Evolutionary conservation across 768 basidiomycete species (phyloP), one percentile per base, ranked within the genome.

Genomic region (Symmetrospora coprosmae): DNA sequence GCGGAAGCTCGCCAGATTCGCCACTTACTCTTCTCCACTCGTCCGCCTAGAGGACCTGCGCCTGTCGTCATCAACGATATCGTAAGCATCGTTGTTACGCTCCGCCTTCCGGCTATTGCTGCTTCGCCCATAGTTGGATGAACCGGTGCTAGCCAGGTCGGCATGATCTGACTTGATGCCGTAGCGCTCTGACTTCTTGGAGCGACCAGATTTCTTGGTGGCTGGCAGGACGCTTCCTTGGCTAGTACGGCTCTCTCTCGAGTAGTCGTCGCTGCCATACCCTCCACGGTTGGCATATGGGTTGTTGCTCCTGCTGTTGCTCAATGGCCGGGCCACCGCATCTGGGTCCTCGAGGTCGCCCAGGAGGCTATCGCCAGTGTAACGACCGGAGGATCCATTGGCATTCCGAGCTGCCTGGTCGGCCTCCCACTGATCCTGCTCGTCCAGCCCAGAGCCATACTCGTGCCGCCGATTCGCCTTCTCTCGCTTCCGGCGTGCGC

Each of bases 341-440:
- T 58, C 55, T 14, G 41, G 41, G 40, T 58, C 55, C n/a, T 58
- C 55, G 3, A 58, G 41, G 43, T 58, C 55, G n/a, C 40, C 55
- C 25, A 58, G 31, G 30, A 58, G 55, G 21, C 3, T 13, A 46
- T 46, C 41, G 30, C 37, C 25, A n/a, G 28, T 58, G 31, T 25
- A 25, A 28, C 27, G 31, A 38, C 55, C 33, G 27, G 30, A 33
- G n/a, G 28, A 9, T 14, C 25, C n/a, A 21, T 45, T 33, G 30
- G 41, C 31, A 16, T 4, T 16, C 16, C 41, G 41, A n/a, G 21
- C 31, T 19, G 28, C 55, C 33, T 28, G n/a, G 19, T 58, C 55
- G 25, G 25, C n/a, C 19, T 53, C 43, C 19, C 46, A 39, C n/a
- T 31, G 55, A 46, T 58, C 55, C 31, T 19, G 19, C n/a, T 43